Base-by-base conservation (phyloP, 2,329 filamentous ascomycete genomes). In the Chaetomium globosum region DNA sequence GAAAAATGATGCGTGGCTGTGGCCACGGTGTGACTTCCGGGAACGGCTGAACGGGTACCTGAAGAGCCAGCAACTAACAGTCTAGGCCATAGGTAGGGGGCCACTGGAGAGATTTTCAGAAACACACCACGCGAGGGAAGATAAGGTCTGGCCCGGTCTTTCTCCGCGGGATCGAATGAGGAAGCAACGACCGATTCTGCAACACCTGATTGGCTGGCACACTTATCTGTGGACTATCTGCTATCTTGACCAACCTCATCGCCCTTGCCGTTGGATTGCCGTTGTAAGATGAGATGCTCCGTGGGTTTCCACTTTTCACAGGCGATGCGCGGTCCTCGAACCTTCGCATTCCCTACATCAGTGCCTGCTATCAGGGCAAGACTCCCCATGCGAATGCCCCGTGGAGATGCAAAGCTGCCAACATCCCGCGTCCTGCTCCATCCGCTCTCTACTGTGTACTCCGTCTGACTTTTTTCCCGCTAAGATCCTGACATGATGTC, bases 91-190 rank as follows among this genome's bases (percentile, higher is more conserved):
- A 21, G 8, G n/a, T 6, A 48, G 10, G 8, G 8, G 19, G 43
- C 4, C 19, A 21, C 46, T 4, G 19, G 46, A 48, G 21, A 48
- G 46, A 48, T 9, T 53, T 28, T 13, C 10, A 12, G 55, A 46
- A 39, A 43, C 36, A 48, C 7, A 43, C 28, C 56, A 31, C 23
- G 9, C 13, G 8, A 21, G 21, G 54, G 16, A 31, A 53, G 59
- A 61, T 62, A 56, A 65, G 61, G 57, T 33, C 53, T 30, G 54
- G 36, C 39, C 23, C 21, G 48, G 23, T 30, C 65, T 59, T 60
- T 68, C 67, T 68, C 67, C 67, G 67, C 67, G 67, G 67, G 65
- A 39, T 61, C 65, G 63, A 61, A 66, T 60, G 58, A 48, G 64
- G 62, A 68, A 67, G 65, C 51, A 6, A 39, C 23, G 30, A 16